A percentile compares a stretch with the other conserved stretches of the same genome.
These are phyloP conservation scores for Chenopodium quinoa DNA, from an alignment of 148 eudicot species.

Conservation along the genomic window DNA sequence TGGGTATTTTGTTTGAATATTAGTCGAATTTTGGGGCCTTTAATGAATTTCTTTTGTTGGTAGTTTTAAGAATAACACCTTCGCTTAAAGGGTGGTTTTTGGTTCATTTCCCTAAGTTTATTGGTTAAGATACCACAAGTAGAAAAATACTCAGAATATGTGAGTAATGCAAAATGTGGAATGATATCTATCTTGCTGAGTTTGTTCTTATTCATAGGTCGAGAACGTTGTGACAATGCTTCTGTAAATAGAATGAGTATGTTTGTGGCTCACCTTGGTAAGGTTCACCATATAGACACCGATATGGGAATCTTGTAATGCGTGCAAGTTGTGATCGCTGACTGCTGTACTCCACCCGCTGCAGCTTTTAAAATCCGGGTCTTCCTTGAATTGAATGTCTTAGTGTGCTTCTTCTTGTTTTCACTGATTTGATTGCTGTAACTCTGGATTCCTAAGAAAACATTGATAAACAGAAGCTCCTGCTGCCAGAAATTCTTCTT, in stretches of 20 bases:
- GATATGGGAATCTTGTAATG: conserved; percentile 45
- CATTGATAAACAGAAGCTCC: conserved; percentile 35
- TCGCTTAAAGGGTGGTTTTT: too few relatives aligned
- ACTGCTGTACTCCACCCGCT: conserved; percentile 70
- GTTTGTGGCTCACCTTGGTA: conserved; percentile 39
- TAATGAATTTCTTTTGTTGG: too few relatives aligned
- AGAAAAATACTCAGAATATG: too few relatives aligned
- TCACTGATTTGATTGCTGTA: conserved; percentile 28
- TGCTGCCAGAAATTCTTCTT: conserved; percentile 35
- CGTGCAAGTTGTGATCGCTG: conserved; percentile 43
- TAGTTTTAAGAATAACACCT: too few relatives aligned
- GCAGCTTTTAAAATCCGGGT: conserved; percentile 59
- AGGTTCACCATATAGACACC: conserved; percentile 74
- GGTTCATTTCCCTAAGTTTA: too few relatives aligned
- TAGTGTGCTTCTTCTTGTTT: conserved; percentile 45
- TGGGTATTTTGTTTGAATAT: too few relatives aligned
- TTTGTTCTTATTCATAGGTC: neutral
- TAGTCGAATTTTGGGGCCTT: too few relatives aligned
- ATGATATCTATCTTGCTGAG: neutral
- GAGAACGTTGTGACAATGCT: neutral
- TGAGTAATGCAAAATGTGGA: neutral
- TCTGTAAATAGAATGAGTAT: neutral
- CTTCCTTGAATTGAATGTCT: conserved; percentile 53
- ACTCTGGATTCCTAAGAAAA: conserved; percentile 39
- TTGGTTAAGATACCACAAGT: too few relatives aligned